Evolutionary conservation across 2,329 filamentous ascomycete genomes (phyloP).

Genomic region (Pleochaeta shiraiana): DNA sequence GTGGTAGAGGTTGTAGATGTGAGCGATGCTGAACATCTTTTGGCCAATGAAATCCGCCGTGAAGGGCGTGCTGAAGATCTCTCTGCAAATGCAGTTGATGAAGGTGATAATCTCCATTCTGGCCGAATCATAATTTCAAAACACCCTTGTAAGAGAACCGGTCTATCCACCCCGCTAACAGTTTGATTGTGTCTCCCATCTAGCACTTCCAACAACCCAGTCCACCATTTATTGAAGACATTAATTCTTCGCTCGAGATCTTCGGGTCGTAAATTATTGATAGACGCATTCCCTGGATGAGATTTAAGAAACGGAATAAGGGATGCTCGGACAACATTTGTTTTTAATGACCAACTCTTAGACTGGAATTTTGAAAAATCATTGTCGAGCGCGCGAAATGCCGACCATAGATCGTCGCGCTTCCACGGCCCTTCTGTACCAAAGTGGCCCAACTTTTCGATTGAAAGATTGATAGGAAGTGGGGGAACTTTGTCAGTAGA

Average conservation of each 20-base stretch:
- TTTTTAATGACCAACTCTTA: conserved; percentile 45
- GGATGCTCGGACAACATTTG: conserved; percentile 40
- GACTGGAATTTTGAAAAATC: conserved; percentile 48
- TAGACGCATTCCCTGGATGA: conserved; percentile 35
- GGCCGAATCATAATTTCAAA: conserved; percentile 47
- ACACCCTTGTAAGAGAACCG: conserved; percentile 45
- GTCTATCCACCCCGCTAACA: conserved; percentile 46
- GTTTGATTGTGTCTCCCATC: conserved; percentile 46
- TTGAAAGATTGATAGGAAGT: conserved; percentile 17
- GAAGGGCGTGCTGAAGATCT: conserved; percentile 18
- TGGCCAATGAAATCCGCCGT: conserved; percentile 12
- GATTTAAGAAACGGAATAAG: conserved; percentile 43
- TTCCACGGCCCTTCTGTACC: conserved; percentile 23
- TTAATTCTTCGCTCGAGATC: conserved; percentile 45
- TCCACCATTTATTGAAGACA: conserved; percentile 59
- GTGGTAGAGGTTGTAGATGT: conserved; percentile 29
- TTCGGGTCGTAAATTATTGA: conserved; percentile 36
- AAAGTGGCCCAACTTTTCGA: conserved; percentile 17
- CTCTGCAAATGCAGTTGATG: conserved; percentile 30
- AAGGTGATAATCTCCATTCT: conserved; percentile 43
- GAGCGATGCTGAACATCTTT: conserved; percentile 28
- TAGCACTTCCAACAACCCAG: conserved; percentile 42
- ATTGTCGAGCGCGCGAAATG: conserved; percentile 43
- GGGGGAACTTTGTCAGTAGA: conserved; percentile 25
- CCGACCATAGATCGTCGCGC: conserved; percentile 47